Conservation (phyloP, 768 basidiomycete genomes). For the Fistulinella prunicolor region DNA sequence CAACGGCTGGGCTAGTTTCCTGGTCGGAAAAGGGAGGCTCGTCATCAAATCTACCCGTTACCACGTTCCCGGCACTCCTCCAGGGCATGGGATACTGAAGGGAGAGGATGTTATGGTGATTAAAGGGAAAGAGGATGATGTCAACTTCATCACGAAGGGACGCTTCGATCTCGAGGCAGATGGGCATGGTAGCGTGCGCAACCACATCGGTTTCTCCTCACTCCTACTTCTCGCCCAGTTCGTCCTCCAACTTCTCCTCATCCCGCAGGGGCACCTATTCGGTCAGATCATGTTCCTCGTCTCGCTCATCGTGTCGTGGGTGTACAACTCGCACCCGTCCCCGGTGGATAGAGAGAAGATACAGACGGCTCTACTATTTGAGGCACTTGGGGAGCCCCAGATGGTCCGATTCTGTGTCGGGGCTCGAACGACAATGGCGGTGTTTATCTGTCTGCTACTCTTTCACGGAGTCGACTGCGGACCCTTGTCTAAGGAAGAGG, state of each 20-base stretch:
- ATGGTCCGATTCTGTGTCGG: slow-evolving; percentile 13
- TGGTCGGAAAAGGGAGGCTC: slow-evolving; percentile 25
- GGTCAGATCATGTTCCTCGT: slow-evolving; percentile 33
- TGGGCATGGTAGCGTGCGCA: slow-evolving; percentile 11
- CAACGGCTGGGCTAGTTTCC: slow-evolving; percentile 25
- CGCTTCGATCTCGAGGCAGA: slow-evolving; percentile 20
- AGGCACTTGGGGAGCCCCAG: slow-evolving; percentile 9
- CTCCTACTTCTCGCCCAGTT: slow-evolving; percentile 29
- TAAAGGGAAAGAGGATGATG: slow-evolving; percentile 23
- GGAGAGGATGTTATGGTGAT: slow-evolving; percentile 22
- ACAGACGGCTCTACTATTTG: slow-evolving; percentile 21
- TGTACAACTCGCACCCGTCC: slow-evolving; percentile 29
- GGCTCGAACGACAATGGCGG: slow-evolving; percentile 18
- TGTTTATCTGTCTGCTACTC: slow-evolving; percentile 18
- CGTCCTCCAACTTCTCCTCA: slow-evolving; percentile 31
- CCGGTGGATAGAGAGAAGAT: slow-evolving; percentile 29
- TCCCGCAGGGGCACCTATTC: slow-evolving; percentile 32
- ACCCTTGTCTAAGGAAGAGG: too few species aligned
- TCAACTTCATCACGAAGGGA: slow-evolving; percentile 28
- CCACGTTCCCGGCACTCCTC: slow-evolving; percentile 15
- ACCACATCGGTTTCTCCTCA: not conserved
- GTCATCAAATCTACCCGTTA: slow-evolving; percentile 14
- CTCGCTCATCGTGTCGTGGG: slow-evolving; percentile 30
- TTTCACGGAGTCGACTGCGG: slow-evolving; percentile 7
- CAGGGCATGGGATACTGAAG: slow-evolving; percentile 24